Evolutionary conservation across 257 asterid species (phyloP), one percentile per base, ranked within the genome.

Genomic region (Jacaranda copaia): DNA sequence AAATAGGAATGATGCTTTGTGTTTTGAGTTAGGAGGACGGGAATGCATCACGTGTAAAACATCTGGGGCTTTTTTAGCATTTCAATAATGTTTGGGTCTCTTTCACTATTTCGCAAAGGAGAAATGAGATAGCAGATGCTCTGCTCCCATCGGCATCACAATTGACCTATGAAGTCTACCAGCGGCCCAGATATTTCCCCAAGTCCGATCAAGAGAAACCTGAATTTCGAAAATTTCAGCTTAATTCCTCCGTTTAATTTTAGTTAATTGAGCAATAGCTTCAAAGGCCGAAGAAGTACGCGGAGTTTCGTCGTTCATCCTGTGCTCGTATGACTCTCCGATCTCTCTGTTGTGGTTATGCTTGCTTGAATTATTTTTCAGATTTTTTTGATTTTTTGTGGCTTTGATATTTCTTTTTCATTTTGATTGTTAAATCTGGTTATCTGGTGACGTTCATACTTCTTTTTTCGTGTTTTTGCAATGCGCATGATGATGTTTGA

Each of bases 241-340:
- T 66, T 14, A 15, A 32, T 56, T 75, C 62, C 7, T 57, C 58
- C 32, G 61, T 9, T 79, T 19, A 12, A 51, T 56, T 35, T 43
- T 58, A 14, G 39, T 19, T 18, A 49, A 32, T 36, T 73, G 39
- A 39, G 53, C 65, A 39, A 40, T 19, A 52, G 62, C 85, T 36
- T 43, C 40, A 38, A 12, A 62, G 76, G 72, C 52, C 11, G 3
- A 72, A 59, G 3, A 72, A 59, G 65, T 57, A 16, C 75, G 75
- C 52, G 45, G 81, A 69, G 45, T 35, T 38, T 43, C 57, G 10
- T 57, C 68, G 20, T 35, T 39, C 76, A 25, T 25, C 32, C 32
- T 19, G 43, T 42, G 7, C 43, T 59, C 20, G 83, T 78, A 82
- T 56, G 62, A 39, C 9, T 78, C 74, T 64, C 65, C 48, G 83